Evolutionary conservation across 495 filamentous ascomycete genomes (phyloP), one percentile per base, ranked within the genome.

Genomic region (Hypoxylon subgilvum): DNA sequence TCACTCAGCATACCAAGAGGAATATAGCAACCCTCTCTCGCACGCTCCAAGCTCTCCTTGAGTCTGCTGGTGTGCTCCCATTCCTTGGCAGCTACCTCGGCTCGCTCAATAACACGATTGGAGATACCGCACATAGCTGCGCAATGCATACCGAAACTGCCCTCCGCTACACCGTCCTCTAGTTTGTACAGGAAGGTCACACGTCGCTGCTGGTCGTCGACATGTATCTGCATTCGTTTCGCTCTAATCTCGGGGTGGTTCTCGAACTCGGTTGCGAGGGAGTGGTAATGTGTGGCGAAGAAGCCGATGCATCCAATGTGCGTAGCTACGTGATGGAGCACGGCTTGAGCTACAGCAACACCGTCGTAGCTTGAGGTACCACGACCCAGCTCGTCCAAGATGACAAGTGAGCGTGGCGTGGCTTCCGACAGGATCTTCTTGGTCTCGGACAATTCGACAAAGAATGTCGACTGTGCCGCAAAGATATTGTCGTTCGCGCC

Each of bases 401-500:
- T 99, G 52, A 99, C 94, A 2, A 99, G 85, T 0, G 91, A 96
- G 21, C 94, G 89, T 0, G 92, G 89, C 0, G 94, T 97, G 12
- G 94, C 94, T 76, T 99, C 94, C 1, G 89, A 84, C 2, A 99
- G 85, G 45, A 99, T 99, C 79, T 97, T 97, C 76, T 97, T 96
- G 6, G 94, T 99, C 67, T 99, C 95, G 3, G 92, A 89, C 6
- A 99, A 80, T 72, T 99, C 94, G 40, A 99, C 93, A 70, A 99
- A 97, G 82, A 99, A 99, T 23, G 94, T 99, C 18, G 88, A 92
- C 74, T 99, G 95, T 2, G 93, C 91, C 17, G 93, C 95, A 68
- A 99, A 97, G 70, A 99, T 97, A 74, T 97, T 96, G 81, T 99
- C 94, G 68, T 97, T 96, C 40, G 95, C 95, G 10, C 95, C 95